phyloP scores from a whole-genome alignment of 2,329 filamentous ascomycete species.

The Nemania diffusa region DNA sequence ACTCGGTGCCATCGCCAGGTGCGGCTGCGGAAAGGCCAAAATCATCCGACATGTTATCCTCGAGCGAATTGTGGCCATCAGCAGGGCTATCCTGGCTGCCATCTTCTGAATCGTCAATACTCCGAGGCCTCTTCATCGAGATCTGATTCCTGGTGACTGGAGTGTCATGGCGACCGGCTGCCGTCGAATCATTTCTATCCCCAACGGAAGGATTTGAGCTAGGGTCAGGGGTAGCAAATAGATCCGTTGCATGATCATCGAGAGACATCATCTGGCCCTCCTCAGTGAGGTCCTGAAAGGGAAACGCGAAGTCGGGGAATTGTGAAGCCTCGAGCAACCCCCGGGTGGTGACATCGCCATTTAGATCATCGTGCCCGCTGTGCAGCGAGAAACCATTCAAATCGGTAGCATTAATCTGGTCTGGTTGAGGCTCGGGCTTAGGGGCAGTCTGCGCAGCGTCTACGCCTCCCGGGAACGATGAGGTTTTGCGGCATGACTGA shows the following conservation, averaged over 20 bases:
- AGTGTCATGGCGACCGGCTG: slow-evolving; percentile 52
- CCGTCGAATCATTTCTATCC: slow-evolving; percentile 52
- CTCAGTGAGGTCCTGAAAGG: slow-evolving; percentile 58
- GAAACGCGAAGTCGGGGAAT: slow-evolving; percentile 65
- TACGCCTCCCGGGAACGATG: slow-evolving; percentile 51
- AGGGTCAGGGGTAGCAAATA: slow-evolving; percentile 45
- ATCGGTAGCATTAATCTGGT: slow-evolving; percentile 49
- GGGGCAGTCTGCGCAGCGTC: slow-evolving; percentile 49
- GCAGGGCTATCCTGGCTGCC: slow-evolving; percentile 57
- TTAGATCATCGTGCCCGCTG: slow-evolving; percentile 48
- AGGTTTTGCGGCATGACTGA: slow-evolving; percentile 49
- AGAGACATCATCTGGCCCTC: slow-evolving; percentile 56
- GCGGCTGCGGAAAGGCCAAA: slow-evolving; percentile 63
- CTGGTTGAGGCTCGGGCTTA: slow-evolving; percentile 47
- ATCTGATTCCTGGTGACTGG: slow-evolving; percentile 45
- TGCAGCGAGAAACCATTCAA: slow-evolving; percentile 54
- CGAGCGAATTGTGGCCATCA: slow-evolving; percentile 59
- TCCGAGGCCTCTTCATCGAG: slow-evolving; percentile 41
- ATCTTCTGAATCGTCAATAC: slow-evolving; percentile 58
- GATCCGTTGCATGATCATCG: slow-evolving; percentile 50
- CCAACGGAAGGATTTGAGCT: slow-evolving; percentile 52
- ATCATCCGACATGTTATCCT: slow-evolving; percentile 67
- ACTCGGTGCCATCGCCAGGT: slow-evolving; percentile 63
- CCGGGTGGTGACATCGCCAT: slow-evolving; percentile 48
- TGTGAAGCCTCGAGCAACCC: slow-evolving; percentile 58